Evolutionary conservation across 768 basidiomycete genomes (phyloP).

Genomic region (Suillus fuscotomentosus): DNA sequence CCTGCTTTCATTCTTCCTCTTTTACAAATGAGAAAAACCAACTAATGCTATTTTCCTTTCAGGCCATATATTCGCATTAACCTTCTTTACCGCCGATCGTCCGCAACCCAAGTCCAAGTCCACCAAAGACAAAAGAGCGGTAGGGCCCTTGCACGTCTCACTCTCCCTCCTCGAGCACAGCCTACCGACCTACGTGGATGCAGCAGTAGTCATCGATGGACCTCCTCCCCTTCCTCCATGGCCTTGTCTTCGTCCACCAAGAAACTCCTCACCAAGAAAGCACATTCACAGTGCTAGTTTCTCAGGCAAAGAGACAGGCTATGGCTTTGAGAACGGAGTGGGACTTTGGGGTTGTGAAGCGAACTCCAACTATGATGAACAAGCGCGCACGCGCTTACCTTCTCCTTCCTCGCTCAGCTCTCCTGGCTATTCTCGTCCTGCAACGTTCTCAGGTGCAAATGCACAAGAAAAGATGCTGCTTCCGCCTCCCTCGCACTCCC

Average conservation of each 20-base stretch:
- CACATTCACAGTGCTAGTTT: neutral
- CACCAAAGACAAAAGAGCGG: neutral
- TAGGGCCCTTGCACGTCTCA: constrained; percentile 40
- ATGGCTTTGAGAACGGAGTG: too few species aligned
- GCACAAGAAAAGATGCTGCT: neutral
- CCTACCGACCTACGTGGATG: constrained; percentile 57
- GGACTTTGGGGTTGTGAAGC: neutral
- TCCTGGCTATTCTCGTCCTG: constrained; percentile 5
- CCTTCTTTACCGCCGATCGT: constrained; percentile 17
- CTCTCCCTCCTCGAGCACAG: constrained; percentile 55
- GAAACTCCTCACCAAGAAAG: neutral
- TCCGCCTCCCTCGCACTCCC: neutral
- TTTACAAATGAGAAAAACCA: constrained; percentile 26
- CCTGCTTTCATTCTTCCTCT: too few species aligned
- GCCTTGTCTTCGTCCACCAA: constrained; percentile 12
- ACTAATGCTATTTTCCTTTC: constrained; percentile 16
- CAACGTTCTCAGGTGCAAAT: neutral
- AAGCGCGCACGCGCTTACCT: neutral
- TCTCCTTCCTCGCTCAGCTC: constrained; percentile 4
- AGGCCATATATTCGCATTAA: constrained; percentile 29
- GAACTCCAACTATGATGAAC: constrained; percentile 8
- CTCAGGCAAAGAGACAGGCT: neutral
- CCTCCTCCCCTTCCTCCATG: constrained; percentile 18
- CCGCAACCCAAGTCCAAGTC: constrained; percentile 2
- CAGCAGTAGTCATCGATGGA: constrained; percentile 44